Percentiles rank a stretch among this genome's conserved stretches.
Evolutionary conservation across 257 asterid species (phyloP).

Genomic region (Penstemon eatonii): DNA sequence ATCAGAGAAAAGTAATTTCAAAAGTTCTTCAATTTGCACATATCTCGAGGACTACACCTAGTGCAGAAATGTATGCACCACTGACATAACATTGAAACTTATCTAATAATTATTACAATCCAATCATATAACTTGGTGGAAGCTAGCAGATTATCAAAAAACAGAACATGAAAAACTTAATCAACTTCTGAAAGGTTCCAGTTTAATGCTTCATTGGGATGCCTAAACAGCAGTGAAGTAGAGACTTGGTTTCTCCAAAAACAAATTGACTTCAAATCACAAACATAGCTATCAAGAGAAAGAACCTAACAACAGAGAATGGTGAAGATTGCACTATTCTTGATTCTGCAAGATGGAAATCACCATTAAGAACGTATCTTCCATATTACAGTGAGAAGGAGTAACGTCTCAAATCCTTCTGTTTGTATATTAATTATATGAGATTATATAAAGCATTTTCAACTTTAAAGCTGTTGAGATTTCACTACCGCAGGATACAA

Average conservation of each 20-base stretch:
- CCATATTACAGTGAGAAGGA: too few relatives aligned
- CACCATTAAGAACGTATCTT: too few relatives aligned
- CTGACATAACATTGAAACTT: not conserved
- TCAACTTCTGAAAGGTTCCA: not conserved
- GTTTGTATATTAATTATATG: too few relatives aligned
- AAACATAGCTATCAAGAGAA: not conserved
- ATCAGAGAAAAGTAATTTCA: conserved; percentile 4
- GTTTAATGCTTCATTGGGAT: not conserved
- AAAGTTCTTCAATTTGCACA: conserved; percentile 2
- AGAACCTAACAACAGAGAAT: too few relatives aligned
- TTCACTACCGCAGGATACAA: too few relatives aligned
- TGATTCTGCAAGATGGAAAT: too few relatives aligned
- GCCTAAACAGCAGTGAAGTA: not conserved
- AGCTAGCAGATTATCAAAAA: not conserved
- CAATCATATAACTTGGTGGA: not conserved
- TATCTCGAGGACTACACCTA: conserved; percentile 7
- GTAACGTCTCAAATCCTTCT: too few relatives aligned
- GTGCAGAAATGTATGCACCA: conserved; percentile 2
- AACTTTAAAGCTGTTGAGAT: too few relatives aligned
- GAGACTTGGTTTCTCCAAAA: too few relatives aligned
- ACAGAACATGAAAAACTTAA: not conserved
- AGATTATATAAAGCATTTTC: too few relatives aligned
- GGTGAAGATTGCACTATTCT: too few relatives aligned
- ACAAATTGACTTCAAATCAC: not conserved
- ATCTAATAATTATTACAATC: not conserved